Evolutionary conservation across 1,284 basidiomycete species (phyloP).

Genomic region (Pseudozyma pruni): DNA sequence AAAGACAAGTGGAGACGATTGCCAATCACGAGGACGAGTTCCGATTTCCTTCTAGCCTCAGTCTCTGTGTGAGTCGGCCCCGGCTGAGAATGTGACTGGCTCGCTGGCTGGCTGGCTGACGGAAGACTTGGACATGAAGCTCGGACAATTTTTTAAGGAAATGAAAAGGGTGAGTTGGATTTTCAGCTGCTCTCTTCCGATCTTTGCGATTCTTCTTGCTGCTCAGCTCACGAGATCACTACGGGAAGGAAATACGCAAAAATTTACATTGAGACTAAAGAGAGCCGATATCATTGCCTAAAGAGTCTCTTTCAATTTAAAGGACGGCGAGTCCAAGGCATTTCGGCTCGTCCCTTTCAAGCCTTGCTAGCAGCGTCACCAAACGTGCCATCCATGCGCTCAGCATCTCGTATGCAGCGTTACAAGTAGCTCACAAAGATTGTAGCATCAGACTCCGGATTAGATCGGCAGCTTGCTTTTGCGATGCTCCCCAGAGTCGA

Average conservation of each 20-base stretch:
- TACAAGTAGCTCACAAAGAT: too few relatives aligned
- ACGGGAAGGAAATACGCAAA: background rate
- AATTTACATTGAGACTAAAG: background rate
- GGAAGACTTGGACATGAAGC: background rate
- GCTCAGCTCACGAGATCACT: background rate
- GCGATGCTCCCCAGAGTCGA: too few relatives aligned
- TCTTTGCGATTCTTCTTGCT: background rate
- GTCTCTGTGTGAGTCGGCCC: background rate
- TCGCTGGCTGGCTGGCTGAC: background rate
- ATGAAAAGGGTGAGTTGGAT: background rate
- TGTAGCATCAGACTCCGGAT: too few relatives aligned
- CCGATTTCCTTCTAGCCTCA: conserved; percentile 24
- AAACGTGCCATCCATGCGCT: too few relatives aligned
- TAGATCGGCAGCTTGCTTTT: too few relatives aligned
- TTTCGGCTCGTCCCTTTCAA: too few relatives aligned
- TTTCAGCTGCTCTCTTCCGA: background rate
- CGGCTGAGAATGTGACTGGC: background rate
- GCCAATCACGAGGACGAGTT: background rate
- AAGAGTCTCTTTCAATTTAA: background rate
- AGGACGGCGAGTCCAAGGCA: too few relatives aligned
- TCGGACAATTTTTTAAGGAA: conserved; percentile 4
- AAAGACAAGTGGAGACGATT: conserved; percentile 26
- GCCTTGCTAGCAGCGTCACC: background rate
- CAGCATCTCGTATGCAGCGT: too few relatives aligned
- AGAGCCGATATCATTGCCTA: too few relatives aligned